A percentile compares a stretch with the other conserved stretches of the same genome.
These are phyloP conservation scores for Croton setiger DNA, from an alignment of 441 rosid genomes.

Conservation along the genomic window DNA sequence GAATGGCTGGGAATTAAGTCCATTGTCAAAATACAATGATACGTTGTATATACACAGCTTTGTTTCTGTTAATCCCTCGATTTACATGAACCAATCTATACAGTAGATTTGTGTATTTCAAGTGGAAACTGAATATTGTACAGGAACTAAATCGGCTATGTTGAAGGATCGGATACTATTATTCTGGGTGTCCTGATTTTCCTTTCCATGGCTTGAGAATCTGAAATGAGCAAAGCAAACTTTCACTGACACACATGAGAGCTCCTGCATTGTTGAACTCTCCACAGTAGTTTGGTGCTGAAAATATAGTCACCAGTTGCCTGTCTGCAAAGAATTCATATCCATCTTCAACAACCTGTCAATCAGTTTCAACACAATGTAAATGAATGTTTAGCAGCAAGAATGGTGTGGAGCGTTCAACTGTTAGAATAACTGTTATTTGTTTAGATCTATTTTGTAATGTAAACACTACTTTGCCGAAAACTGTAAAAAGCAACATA, in stretches of 20 bases:
- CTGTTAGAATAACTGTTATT: no score
- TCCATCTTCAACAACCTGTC: constrained; percentile 86
- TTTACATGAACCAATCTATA: constrained; percentile 4
- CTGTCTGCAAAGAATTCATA: constrained; percentile 89
- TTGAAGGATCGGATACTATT: background rate
- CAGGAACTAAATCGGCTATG: background rate
- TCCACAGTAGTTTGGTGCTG: no score
- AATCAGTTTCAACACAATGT: background rate
- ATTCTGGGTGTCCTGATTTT: constrained; percentile 15
- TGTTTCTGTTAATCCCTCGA: background rate
- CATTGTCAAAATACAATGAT: no score
- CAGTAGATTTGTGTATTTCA: background rate
- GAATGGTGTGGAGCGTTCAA: no score
- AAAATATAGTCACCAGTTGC: constrained; percentile 85
- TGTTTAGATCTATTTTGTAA: no score
- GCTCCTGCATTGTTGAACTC: constrained; percentile 94
- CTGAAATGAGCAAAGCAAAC: constrained; percentile 84
- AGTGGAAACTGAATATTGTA: constrained; percentile 6
- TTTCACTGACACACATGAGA: constrained; percentile 72
- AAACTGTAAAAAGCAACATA: no score
- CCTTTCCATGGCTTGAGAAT: constrained; percentile 60
- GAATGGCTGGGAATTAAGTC: background rate
- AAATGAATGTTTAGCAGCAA: background rate
- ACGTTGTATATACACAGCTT: background rate
- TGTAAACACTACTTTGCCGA: no score